These are phyloP conservation scores for Yamadazyma phyllophila DNA, from an alignment of 805 yeast species.

Conservation along the genomic window DNA sequence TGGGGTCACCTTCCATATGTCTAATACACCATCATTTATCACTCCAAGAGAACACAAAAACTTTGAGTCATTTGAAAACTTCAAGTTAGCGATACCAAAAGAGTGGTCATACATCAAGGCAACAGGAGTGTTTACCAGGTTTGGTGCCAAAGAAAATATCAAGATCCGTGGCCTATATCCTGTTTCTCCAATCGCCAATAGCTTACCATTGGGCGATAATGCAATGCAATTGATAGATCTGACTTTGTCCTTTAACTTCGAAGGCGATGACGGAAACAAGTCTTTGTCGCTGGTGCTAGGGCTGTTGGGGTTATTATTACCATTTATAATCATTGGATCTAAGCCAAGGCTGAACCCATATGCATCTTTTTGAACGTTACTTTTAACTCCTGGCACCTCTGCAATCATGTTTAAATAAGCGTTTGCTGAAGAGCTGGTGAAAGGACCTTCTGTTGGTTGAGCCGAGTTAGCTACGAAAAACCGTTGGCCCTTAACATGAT, in stretches of 20 bases:
- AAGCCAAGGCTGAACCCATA: conserved; percentile 30
- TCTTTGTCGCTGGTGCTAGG: neutral
- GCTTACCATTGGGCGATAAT: conserved; percentile 50
- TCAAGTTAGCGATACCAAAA: conserved; percentile 57
- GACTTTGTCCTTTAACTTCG: conserved; percentile 40
- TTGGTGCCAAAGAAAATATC: conserved; percentile 54
- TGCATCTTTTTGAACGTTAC: conserved; percentile 21
- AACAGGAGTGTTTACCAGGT: conserved; percentile 47
- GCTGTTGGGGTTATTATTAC: neutral
- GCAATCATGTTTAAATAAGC: neutral
- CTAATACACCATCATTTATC: conserved; percentile 66
- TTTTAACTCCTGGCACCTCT: neutral
- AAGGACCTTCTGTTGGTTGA: neutral
- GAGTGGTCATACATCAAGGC: conserved; percentile 59
- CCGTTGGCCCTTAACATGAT: conserved; percentile 33
- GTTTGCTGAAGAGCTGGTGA: neutral
- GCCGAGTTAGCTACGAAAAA: conserved; percentile 50
- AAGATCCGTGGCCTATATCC: conserved; percentile 69
- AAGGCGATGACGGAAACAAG: conserved; percentile 10
- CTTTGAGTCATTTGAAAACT: conserved; percentile 58
- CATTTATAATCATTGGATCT: conserved; percentile 7
- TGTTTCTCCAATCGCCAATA: conserved; percentile 67
- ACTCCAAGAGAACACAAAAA: conserved; percentile 61
- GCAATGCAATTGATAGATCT: conserved; percentile 57
- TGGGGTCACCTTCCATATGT: conserved; percentile 52